Evolutionary conservation across 2,329 filamentous ascomycete genomes (phyloP).

Genomic region (Polychaeton citri): DNA sequence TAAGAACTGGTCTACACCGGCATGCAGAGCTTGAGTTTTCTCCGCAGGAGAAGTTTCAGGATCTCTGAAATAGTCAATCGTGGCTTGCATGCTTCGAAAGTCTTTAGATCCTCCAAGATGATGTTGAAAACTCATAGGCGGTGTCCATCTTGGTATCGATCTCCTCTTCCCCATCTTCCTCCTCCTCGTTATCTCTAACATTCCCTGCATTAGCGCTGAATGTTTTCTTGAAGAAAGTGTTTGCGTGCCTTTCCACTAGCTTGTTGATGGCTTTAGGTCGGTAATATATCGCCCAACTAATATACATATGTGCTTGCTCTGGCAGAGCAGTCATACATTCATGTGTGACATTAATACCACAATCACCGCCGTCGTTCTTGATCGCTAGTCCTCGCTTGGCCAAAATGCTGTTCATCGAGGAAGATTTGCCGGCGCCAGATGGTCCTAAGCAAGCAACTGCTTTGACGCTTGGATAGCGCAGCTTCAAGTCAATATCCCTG

Average conservation of each 20-base stretch:
- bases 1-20: too few species aligned
- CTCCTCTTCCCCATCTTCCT: too few species aligned
- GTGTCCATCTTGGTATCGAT: too few species aligned
- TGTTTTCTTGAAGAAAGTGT: neutral
- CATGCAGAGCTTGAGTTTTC: too few species aligned
- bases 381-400: neutral
- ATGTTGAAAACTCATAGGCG: too few species aligned
- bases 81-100: neutral
- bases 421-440: neutral
- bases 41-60: too few species aligned
- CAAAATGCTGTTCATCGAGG: neutral
- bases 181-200: neutral
- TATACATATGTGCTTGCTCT: neutral
- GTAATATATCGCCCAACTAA: neutral
- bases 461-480: neutral
- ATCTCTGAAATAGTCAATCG: too few species aligned
- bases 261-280: neutral
- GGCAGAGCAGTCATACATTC: neutral
- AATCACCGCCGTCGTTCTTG: neutral
- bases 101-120: too few species aligned
- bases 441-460: neutral
- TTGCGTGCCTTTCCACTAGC: neutral
- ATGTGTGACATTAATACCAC: neutral
- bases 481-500: too few species aligned
- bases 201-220: neutral